A percentile compares a stretch with the other conserved stretches of the same genome.
These are phyloP conservation scores for Volvariella volvacea DNA, from an alignment of 1,284 basidiomycete genomes.

Conservation along the genomic window DNA sequence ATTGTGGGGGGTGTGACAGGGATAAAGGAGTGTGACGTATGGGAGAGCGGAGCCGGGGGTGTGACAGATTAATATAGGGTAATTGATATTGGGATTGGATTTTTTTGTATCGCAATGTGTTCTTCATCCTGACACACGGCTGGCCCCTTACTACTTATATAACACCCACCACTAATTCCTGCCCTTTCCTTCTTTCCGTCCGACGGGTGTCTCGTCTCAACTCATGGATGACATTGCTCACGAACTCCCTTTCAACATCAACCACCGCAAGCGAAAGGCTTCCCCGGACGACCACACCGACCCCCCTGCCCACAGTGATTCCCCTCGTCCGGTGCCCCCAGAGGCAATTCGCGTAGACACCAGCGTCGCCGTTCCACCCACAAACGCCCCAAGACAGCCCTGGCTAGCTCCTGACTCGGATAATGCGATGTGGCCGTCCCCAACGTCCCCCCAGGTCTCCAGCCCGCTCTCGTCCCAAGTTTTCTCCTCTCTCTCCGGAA, in stretches of 20 bases:
- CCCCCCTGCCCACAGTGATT: constrained; percentile 11
- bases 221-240: constrained; percentile 50
- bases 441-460: constrained; percentile 24
- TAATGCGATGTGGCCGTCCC: constrained; percentile 22
- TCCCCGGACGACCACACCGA: constrained; percentile 32
- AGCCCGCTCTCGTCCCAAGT: constrained; percentile 20
- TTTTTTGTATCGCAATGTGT: too few relatives aligned
- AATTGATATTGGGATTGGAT: too few relatives aligned
- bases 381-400: constrained; percentile 26
- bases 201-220: constrained; percentile 17
- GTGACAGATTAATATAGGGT: too few relatives aligned
- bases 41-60: not conserved
- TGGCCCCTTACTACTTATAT: constrained; percentile 29
- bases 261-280: constrained; percentile 49
- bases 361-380: constrained; percentile 11
- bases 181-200: constrained; percentile 23
- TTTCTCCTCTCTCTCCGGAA: constrained; percentile 11
- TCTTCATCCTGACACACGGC: too few relatives aligned
- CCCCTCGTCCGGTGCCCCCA: constrained; percentile 17
- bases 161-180: constrained; percentile 14
- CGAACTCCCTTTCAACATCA: constrained; percentile 34
- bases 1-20: not conserved
- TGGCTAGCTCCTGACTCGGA: constrained; percentile 22
- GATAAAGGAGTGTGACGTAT: constrained; percentile 4
- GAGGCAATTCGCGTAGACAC: constrained; percentile 19